phyloP scores from a whole-genome alignment of 768 basidiomycete species.

The Leccinum variicolor region DNA sequence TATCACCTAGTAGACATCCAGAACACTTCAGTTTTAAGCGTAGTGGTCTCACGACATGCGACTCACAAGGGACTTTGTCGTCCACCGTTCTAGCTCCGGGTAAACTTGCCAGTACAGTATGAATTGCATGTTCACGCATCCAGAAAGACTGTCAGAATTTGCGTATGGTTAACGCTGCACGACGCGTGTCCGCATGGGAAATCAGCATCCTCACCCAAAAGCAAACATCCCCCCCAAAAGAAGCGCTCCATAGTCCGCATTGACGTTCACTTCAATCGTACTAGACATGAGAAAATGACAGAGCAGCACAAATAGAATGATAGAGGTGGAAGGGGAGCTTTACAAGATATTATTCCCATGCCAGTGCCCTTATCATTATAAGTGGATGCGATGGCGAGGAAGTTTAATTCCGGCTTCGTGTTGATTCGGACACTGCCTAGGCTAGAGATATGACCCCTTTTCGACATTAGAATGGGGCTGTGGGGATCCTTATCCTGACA shows the following conservation, averaged over 20 bases:
- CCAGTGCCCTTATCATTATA: constrained; percentile 9
- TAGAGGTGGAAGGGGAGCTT: neutral
- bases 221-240: constrained; percentile 22
- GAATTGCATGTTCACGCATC: constrained; percentile 26
- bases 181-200: neutral
- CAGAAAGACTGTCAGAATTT: constrained; percentile 17
- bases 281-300: constrained; percentile 2
- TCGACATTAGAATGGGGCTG: neutral
- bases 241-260: constrained; percentile 16
- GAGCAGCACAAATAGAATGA: neutral
- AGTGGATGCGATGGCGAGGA: neutral
- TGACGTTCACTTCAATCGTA: neutral
- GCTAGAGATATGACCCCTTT: neutral
- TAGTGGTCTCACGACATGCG: neutral
- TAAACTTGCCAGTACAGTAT: constrained; percentile 23
- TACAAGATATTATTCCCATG: neutral
- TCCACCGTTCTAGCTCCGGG: constrained; percentile 12
- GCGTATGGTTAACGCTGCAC: neutral
- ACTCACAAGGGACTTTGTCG: constrained; percentile 18
- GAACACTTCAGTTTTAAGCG: neutral
- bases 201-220: constrained; percentile 11
- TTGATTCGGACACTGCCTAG: neutral
- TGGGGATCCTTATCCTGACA: neutral
- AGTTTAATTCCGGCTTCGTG: neutral
- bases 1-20: constrained; percentile 15